A percentile compares a stretch with the other conserved stretches of the same genome.
These are phyloP conservation scores for Collariella sp. DNA, from an alignment of 495 filamentous ascomycete genomes.

Conservation along the genomic window DNA sequence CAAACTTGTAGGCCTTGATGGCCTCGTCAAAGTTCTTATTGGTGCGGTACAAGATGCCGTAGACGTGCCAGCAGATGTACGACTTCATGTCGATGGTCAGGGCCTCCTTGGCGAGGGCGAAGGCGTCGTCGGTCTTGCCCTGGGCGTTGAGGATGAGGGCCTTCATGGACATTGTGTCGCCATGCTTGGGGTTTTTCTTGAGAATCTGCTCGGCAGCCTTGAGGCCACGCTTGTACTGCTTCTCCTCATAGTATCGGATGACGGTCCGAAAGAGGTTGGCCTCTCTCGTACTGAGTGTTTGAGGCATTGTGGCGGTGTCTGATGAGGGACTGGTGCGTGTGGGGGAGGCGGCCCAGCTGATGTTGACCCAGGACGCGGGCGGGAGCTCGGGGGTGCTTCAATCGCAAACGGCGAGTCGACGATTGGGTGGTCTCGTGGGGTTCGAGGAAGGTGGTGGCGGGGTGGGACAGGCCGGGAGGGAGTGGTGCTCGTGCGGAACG, in stretches of 20 bases:
- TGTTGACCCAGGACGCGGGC: background rate
- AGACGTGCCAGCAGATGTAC: conserved; percentile 99
- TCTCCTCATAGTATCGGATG: conserved; percentile 90
- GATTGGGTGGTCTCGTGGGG: background rate
- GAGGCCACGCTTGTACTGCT: conserved; percentile 97
- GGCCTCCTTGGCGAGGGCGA: conserved; percentile 82
- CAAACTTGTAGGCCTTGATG: conserved; percentile 97
- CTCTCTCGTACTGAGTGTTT: conserved; percentile 84
- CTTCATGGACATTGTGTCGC: conserved; percentile 98
- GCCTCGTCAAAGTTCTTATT: conserved; percentile 97
- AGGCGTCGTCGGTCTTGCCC: conserved; percentile 87
- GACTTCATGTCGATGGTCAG: conserved; percentile 94
- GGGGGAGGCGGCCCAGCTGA: background rate
- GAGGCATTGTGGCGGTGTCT: conserved; percentile 50
- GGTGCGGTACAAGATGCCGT: conserved; percentile 86
- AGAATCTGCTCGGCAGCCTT: conserved; percentile 93
- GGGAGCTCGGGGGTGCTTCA: background rate
- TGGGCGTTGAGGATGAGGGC: conserved; percentile 89
- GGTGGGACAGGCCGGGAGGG: background rate
- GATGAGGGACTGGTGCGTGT: background rate
- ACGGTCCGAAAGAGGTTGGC: conserved; percentile 86
- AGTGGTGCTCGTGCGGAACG: background rate
- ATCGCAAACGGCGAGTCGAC: background rate
- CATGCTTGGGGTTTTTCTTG: conserved; percentile 87
- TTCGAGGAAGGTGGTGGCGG: background rate